A percentile compares a stretch with the other conserved stretches of the same genome.
Conservation (phyloP, 2,329 filamentous ascomycete species). For the Colletotrichum spaethianum region DNA sequence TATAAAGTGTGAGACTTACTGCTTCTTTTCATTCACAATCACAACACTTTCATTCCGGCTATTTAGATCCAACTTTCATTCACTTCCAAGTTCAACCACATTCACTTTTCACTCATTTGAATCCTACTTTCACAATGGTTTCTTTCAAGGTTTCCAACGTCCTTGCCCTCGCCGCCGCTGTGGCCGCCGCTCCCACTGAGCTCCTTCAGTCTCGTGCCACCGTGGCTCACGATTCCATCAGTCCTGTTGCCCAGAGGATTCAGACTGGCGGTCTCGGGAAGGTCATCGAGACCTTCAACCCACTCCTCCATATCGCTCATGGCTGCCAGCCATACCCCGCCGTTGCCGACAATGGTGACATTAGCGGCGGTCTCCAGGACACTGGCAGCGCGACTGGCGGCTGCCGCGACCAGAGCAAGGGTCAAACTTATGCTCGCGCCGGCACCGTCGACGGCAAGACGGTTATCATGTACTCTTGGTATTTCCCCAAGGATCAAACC, state of each 20-base stretch:
- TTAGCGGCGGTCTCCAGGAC: conserved; percentile 53
- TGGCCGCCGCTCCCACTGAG: conserved; percentile 18
- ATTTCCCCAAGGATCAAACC: conserved; percentile 61
- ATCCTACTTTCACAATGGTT: conserved; percentile 10
- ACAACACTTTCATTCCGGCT: too few relatives aligned
- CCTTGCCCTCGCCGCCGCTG: conserved; percentile 27
- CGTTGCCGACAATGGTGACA: background rate
- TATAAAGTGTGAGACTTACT: too few relatives aligned
- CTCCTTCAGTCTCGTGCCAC: conserved; percentile 20
- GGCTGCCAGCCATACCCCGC: conserved; percentile 46
- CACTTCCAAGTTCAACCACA: too few relatives aligned
- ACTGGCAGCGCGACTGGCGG: conserved; percentile 48
- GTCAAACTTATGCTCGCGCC: conserved; percentile 55
- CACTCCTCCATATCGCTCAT: conserved; percentile 45
- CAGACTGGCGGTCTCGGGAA: conserved; percentile 32
- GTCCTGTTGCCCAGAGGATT: conserved; percentile 12
- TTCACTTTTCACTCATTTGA: too few relatives aligned
- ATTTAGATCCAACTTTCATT: too few relatives aligned
- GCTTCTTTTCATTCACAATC: too few relatives aligned
- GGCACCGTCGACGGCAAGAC: conserved; percentile 48
- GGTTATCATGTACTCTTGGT: conserved; percentile 60
- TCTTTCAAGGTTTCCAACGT: conserved; percentile 16
- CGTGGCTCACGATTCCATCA: conserved; percentile 21
- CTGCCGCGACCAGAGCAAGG: conserved; percentile 50
- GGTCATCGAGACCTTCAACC: conserved; percentile 42